A percentile compares a stretch with the other conserved stretches of the same genome.
phyloP scores from a whole-genome alignment of 208 protist genomes.

The Leishmania tropica region DNA sequence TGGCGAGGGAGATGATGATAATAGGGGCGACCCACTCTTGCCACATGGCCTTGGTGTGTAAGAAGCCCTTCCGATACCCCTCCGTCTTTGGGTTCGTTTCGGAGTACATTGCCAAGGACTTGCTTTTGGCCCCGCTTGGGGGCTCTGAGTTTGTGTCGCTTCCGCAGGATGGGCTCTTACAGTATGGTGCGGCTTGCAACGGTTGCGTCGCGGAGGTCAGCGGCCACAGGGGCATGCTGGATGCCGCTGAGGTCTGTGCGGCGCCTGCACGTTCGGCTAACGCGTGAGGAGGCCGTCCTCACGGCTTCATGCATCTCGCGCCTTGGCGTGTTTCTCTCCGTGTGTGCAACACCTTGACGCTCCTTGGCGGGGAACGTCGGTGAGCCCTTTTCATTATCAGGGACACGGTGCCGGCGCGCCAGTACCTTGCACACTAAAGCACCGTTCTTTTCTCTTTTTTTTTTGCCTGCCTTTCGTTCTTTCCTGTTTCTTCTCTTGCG shows the following conservation, averaged over 20 bases:
- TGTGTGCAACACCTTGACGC: background rate
- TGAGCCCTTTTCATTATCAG: background rate
- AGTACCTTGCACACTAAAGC: background rate
- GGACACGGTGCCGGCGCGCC: background rate
- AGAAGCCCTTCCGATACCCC: conserved; percentile 23
- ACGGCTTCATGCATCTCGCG: background rate
- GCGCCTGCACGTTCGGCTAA: background rate
- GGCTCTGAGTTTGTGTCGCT: background rate
- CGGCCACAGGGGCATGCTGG: background rate
- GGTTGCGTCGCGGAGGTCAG: background rate
- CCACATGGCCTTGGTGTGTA: conserved; percentile 37
- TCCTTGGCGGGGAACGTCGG: background rate
- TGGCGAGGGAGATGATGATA: conserved; percentile 1
- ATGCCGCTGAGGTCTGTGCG: background rate
- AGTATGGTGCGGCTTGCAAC: too few species aligned
- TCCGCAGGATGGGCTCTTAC: background rate
- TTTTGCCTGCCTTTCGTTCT: background rate
- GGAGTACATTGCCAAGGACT: conserved; percentile 28
- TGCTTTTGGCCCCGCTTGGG: conserved; percentile 8
- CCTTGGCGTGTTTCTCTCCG: background rate
- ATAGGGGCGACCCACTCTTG: conserved; percentile 16
- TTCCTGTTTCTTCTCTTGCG: background rate
- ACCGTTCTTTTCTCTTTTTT: background rate
- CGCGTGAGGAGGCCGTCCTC: background rate
- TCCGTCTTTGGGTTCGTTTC: conserved; percentile 34